Base-by-base conservation (phyloP, 352 stramenopile species). In the Peronospora belbahrii region DNA sequence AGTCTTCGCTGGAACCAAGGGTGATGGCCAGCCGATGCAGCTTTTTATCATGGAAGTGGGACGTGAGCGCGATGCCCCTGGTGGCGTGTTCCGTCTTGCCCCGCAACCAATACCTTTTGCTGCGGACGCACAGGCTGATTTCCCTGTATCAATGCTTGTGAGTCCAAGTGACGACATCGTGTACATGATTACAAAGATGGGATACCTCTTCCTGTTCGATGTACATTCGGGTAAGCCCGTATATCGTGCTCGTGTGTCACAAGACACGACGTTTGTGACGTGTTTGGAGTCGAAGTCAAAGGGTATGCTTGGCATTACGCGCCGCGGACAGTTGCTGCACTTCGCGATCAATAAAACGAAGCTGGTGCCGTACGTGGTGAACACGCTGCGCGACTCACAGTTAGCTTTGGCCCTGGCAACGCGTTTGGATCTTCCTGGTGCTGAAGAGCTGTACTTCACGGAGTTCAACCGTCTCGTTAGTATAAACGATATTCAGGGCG, bases 141-240 rank as follows among this genome's bases (percentile, higher is more conserved):
- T 99, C 75, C 96, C 97, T 3, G 96, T 99, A 31, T 97, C 87
- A 54, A 95, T 99, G 73, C 68, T 96, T 34, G 78, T 97, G 43
- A 95, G 73, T 24, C 76, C 85, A 10, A 64, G 70, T 25, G 86
- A 97, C 48, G 93, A 98, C 48, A 69, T 99, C 42, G 87, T 98
- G 32, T 99, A 98, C 68, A 93, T 99, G 72, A 95, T 99, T 54
- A 98, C 96, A 24, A 99, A 99, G 85, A 98, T 98, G 89, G 97
- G 97, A 38, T 99, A 98, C 68, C 74, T 98, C 25, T 99, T 98
- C 81, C 83, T 99, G 52, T 99, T 99, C 68, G 97, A 99, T 67
- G 86, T 97, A 44, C 92, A 98, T 75, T 95, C 94, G 28, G 96
- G 95, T 52, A 98, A 98, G 73, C 94, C 96, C 31, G 85, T 99